A percentile compares a stretch with the other conserved stretches of the same genome.
These are phyloP conservation scores for Stephania japonica DNA, from an alignment of 164 flowering plant genomes.

Conservation along the genomic window DNA sequence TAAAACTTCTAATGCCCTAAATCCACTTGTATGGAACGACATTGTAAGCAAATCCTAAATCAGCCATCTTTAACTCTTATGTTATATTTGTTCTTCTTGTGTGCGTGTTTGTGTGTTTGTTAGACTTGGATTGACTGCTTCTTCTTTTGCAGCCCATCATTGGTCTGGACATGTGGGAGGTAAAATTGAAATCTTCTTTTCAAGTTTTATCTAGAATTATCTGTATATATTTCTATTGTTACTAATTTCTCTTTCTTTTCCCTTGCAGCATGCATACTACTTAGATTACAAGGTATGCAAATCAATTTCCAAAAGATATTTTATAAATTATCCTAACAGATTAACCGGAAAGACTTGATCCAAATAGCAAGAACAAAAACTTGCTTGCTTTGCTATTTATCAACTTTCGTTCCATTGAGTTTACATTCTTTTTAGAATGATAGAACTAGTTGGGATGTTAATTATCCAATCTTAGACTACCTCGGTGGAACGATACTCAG, in stretches of 20 bases:
- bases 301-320: not conserved
- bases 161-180: conserved; percentile 93
- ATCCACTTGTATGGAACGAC: conserved; percentile 70
- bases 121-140: conserved; percentile 5
- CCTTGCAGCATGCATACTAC: conserved; percentile 84
- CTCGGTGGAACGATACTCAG: no score
- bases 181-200: conserved; percentile 15
- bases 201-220: not conserved
- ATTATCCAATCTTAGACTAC: no score
- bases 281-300: conserved; percentile 74
- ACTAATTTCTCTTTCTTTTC: conserved; percentile 11
- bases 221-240: not conserved
- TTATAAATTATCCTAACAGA: not conserved
- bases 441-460: no score
- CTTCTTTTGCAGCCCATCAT: conserved; percentile 69
- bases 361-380: not conserved
- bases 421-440: no score
- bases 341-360: not conserved
- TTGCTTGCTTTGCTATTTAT: not conserved
- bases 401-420: not conserved
- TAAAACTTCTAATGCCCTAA: conserved; percentile 75
- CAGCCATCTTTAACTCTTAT: not conserved
- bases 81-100: not conserved
- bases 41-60: conserved; percentile 40
- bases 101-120: not conserved